phyloP scores from a whole-genome alignment of 306 rosid genomes.

The Cucumis hystrix region DNA sequence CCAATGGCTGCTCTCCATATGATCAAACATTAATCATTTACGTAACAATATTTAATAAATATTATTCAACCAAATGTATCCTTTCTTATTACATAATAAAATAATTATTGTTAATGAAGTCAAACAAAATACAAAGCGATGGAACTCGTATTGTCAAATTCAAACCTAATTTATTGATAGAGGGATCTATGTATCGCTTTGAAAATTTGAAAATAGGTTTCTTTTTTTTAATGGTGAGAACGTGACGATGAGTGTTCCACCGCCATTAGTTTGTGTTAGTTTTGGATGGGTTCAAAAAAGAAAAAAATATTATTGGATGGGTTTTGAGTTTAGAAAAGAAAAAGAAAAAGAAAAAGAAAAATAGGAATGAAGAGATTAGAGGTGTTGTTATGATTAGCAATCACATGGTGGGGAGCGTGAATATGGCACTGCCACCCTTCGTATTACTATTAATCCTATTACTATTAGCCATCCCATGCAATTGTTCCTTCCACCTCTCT shows the following conservation, averaged over 20 bases:
- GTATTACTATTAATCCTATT: too few species aligned
- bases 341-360: too few species aligned
- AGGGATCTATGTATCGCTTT: not conserved
- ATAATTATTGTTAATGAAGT: not conserved
- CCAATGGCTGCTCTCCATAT: not conserved
- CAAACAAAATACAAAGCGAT: not conserved
- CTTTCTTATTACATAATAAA: not conserved
- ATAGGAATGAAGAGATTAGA: too few species aligned
- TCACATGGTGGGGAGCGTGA: constrained; percentile 1
- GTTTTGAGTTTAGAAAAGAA: not conserved
- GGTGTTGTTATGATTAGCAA: not conserved
- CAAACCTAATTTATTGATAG: not conserved
- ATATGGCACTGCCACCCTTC: not conserved
- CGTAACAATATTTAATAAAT: not conserved
- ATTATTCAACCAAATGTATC: not conserved
- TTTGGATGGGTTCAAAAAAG: not conserved
- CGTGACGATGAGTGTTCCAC: not conserved
- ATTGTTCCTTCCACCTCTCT: not conserved
- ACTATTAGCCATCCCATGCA: too few species aligned
- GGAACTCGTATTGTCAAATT: not conserved
- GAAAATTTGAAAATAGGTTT: too few species aligned
- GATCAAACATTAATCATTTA: not conserved
- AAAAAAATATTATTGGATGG: not conserved
- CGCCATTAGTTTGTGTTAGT: not conserved
- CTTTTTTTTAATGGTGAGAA: too few species aligned